These are phyloP conservation scores for Kodamaea fungicola DNA, from an alignment of 1,139 yeast genomes.

Conservation along the genomic window DNA sequence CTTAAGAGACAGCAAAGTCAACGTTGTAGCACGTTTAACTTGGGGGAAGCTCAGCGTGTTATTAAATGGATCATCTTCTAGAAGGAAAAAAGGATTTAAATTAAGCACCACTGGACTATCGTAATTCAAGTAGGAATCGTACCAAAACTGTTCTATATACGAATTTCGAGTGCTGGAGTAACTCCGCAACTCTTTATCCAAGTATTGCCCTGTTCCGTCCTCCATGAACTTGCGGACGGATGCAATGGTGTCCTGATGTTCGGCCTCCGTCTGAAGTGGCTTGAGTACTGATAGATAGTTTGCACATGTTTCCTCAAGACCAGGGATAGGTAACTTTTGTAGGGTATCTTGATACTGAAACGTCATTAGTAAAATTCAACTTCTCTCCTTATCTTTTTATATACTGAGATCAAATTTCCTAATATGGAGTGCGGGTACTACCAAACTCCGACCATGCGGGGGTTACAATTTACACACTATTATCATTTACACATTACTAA, in stretches of 20 bases:
- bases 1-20: conserved; percentile 71
- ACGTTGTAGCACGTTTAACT: conserved; percentile 77
- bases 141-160: conserved; percentile 92
- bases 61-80: conserved; percentile 90
- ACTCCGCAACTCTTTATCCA: conserved; percentile 60
- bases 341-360: conserved; percentile 56
- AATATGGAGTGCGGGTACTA: too few species aligned
- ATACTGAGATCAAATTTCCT: too few species aligned
- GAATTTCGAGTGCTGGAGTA: conserved; percentile 66
- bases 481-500: too few species aligned
- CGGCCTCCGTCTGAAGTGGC: conserved; percentile 74
- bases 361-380: conserved; percentile 27
- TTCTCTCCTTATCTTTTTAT: too few species aligned
- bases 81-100: conserved; percentile 79
- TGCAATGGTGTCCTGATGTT: conserved; percentile 55
- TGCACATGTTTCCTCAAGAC: conserved; percentile 59
- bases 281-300: conserved; percentile 62
- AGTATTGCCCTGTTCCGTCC: conserved; percentile 53
- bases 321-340: conserved; percentile 74
- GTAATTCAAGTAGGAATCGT: conserved; percentile 78
- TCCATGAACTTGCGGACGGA: conserved; percentile 61
- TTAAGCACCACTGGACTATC: conserved; percentile 88
- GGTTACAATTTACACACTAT: too few species aligned
- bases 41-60: conserved; percentile 54
- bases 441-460: too few species aligned